Evolutionary conservation across 192 early-diverging fungal genomes (phyloP).

Genomic region (Coemansia aciculifera): DNA sequence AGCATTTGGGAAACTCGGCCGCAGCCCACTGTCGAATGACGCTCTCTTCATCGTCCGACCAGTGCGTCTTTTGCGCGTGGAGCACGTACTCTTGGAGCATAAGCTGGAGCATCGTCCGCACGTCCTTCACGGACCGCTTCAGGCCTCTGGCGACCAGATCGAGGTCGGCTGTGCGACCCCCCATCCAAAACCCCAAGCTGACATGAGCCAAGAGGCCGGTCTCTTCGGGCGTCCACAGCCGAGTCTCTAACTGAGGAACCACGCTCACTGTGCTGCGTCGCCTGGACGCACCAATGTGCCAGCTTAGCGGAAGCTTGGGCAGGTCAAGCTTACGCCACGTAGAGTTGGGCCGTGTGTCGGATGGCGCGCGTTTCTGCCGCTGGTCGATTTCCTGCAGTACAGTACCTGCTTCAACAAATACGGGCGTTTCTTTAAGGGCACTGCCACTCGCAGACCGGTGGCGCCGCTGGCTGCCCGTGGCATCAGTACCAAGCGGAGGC

Average conservation of each 20-base stretch:
- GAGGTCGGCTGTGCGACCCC: conserved; percentile 22
- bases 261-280: background rate
- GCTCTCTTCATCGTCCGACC: conserved; percentile 16
- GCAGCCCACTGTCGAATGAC: conserved; percentile 32
- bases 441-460: background rate
- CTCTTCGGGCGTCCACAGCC: conserved; percentile 27
- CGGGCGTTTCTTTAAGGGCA: background rate
- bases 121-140: conserved; percentile 19
- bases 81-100: conserved; percentile 43
- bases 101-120: conserved; percentile 29
- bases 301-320: background rate
- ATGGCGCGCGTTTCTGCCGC: background rate
- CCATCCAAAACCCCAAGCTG: conserved; percentile 28
- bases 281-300: conserved; percentile 1
- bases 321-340: background rate
- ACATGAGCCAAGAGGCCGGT: conserved; percentile 14
- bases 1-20: conserved; percentile 37
- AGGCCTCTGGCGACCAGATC: conserved; percentile 11
- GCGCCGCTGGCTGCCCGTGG: background rate
- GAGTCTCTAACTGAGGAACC: background rate
- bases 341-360: conserved; percentile 1
- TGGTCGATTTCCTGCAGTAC: background rate
- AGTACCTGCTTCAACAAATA: conserved; percentile 1
- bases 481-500: background rate
- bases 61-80: conserved; percentile 24